These are phyloP conservation scores for Kluyveromyces nonfermentans DNA, from an alignment of 805 yeast genomes.

Conservation along the genomic window DNA sequence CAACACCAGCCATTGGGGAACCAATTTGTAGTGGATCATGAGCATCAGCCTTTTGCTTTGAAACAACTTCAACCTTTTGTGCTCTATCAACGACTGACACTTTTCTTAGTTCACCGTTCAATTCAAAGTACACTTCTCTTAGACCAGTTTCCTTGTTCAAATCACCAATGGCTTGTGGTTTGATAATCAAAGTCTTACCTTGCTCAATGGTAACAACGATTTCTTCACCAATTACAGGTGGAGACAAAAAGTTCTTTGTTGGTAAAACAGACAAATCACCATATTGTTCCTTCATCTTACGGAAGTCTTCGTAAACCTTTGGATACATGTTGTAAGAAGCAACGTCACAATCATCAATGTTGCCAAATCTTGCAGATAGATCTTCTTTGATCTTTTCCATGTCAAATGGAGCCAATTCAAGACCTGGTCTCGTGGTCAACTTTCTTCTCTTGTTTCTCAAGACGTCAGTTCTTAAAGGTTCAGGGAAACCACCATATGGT, in stretches of 20 bases:
- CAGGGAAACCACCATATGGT: conserved; percentile 99
- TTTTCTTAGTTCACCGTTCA: conserved; percentile 97
- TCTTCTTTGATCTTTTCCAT: conserved; percentile 63
- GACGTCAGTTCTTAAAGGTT: conserved; percentile 88
- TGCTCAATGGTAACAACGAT: conserved; percentile 81
- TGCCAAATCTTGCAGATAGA: conserved; percentile 66
- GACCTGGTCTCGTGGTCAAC: conserved; percentile 85
- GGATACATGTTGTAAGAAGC: conserved; percentile 98
- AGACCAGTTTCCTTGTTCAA: conserved; percentile 75
- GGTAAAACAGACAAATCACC: conserved; percentile 95
- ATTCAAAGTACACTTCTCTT: conserved; percentile 94
- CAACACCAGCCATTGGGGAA: conserved; percentile 99
- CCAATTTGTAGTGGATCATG: conserved; percentile 88
- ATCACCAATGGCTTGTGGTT: conserved; percentile 88
- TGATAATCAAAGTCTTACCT: conserved; percentile 89
- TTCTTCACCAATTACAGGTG: conserved; percentile 83
- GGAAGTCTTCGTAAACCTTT: conserved; percentile 86
- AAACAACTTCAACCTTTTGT: conserved; percentile 73
- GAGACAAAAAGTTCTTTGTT: conserved; percentile 80
- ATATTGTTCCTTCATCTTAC: conserved; percentile 60
- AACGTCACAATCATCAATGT: conserved; percentile 75
- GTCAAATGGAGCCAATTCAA: conserved; percentile 78
- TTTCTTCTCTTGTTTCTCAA: conserved; percentile 88
- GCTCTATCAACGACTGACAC: conserved; percentile 84
- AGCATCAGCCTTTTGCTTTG: conserved; percentile 85